phyloP scores from a whole-genome alignment of 371 early-diverging fungal genomes.

The Haplosporangium sp. region DNA sequence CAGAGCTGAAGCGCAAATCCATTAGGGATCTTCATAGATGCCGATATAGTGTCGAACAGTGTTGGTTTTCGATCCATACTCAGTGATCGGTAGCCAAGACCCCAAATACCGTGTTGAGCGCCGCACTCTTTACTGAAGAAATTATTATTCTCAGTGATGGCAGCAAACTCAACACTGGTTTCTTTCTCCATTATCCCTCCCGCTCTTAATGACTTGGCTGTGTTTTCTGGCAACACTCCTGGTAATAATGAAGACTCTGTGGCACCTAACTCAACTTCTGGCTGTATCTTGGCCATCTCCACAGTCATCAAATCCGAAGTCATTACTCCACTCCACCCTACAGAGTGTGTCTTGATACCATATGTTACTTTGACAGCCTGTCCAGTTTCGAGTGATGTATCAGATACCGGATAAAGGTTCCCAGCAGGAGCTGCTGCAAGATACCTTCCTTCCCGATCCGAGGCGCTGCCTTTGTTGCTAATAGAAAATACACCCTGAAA shows the following conservation, averaged over 20 bases:
- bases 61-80: constrained; percentile 49
- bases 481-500: too few species aligned
- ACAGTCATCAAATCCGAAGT: constrained; percentile 44
- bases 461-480: neutral
- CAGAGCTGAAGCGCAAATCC: constrained; percentile 53
- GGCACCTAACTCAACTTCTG: neutral
- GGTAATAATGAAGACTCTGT: neutral
- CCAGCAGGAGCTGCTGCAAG: constrained; percentile 34
- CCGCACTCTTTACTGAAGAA: constrained; percentile 53
- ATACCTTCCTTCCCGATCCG: neutral
- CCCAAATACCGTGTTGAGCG: constrained; percentile 54
- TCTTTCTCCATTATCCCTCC: constrained; percentile 41
- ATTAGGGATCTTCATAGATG: constrained; percentile 51
- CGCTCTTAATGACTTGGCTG: neutral
- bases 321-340: constrained; percentile 52
- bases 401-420: constrained; percentile 40
- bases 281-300: constrained; percentile 39
- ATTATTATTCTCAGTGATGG: constrained; percentile 39
- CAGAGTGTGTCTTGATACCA: constrained; percentile 50
- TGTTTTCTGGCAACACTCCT: neutral
- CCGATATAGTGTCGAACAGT: constrained; percentile 42
- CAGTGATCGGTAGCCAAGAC: constrained; percentile 34
- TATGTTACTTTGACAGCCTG: constrained; percentile 39
- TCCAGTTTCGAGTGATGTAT: constrained; percentile 13
- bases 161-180: constrained; percentile 51